Base-by-base conservation (phyloP, 2,329 filamentous ascomycete genomes). In the Didymella pinodella region DNA sequence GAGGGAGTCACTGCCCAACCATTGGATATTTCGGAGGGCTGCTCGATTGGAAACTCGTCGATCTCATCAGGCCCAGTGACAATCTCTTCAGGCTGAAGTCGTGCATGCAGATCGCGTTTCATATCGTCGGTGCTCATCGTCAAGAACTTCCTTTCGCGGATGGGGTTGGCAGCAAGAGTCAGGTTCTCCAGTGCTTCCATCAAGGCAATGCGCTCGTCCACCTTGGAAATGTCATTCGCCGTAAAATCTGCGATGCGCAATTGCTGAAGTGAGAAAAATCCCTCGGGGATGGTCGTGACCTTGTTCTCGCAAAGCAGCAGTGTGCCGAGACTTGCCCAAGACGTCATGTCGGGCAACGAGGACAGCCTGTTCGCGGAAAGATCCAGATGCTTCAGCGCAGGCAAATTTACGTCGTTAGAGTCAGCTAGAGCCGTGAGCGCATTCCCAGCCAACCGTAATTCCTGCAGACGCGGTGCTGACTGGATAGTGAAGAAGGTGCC, bases 61-160 rank as follows among this genome's bases (percentile, higher is more conserved):
- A 44, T 31, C 0, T 32, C 34, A 1, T 57, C 62, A 18, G 56
- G 52, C 1, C 52, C 49, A 29, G 56, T n/a, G 28, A 43, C 57
- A 59, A 59, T 29, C 2, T 54, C 62, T 28, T 28, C 60, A 65
- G 90, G 86, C 72, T 88, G 85, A 61, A 93, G 79, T 26, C 91
- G 86, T 34, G 84, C 84, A 20, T 85, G 84, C 43, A 97, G 79
- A 43, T 88, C 86, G 41, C 86, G 85, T 77, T 96, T 97, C 62
- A 98, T 81, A 53, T 95, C 90, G 14, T 92, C 90, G 0, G 91
- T 93, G 22, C 85, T 85, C 79, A 96, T 91, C 0, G 86, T 90
- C 14, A 93, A 82, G 66, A 95, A 92, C 73, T 93, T 97, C 73
- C 90, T 93, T 73, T 97, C 93, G 14, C 91, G 85, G 14, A 99